Percentiles rank a stretch among this genome's conserved stretches.
phyloP scores from a whole-genome alignment of 2,329 filamentous ascomycete species.

The Lasiodiplodia sp. region DNA sequence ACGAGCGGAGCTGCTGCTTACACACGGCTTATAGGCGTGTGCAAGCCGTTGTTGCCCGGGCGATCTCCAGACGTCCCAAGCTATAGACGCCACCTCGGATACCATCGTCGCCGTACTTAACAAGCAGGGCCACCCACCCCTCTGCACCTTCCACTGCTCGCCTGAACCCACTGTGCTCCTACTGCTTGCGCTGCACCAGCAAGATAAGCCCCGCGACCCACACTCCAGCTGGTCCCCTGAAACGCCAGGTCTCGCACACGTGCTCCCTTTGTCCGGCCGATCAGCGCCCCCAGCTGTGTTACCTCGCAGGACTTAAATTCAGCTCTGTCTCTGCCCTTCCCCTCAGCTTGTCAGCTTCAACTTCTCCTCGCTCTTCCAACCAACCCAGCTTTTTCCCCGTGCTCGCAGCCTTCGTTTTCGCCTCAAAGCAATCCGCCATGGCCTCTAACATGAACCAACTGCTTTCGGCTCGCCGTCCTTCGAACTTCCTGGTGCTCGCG shows the following conservation, averaged over 20 bases:
- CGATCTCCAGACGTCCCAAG: slow-evolving; percentile 11
- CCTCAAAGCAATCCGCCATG: slow-evolving; percentile 13
- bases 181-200: slow-evolving; percentile 6
- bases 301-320: slow-evolving; percentile 15
- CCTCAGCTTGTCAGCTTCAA: neutral
- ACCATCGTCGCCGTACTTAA: slow-evolving; percentile 21
- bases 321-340: neutral
- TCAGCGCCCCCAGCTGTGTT: slow-evolving; percentile 9
- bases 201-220: slow-evolving; percentile 15
- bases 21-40: slow-evolving; percentile 15
- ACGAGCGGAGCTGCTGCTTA: slow-evolving; percentile 25
- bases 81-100: slow-evolving; percentile 20
- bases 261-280: slow-evolving; percentile 26
- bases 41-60: slow-evolving; percentile 18
- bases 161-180: slow-evolving; percentile 19
- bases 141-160: slow-evolving; percentile 6
- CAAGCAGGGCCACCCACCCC: neutral
- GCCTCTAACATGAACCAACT: slow-evolving; percentile 11
- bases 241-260: slow-evolving; percentile 19
- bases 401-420: neutral
- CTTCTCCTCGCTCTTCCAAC: neutral
- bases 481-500: slow-evolving; percentile 33
- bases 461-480: slow-evolving; percentile 21
- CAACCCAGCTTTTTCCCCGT: neutral
- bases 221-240: slow-evolving; percentile 18